Evolutionary conservation across 306 rosid genomes (phyloP), one percentile per base, ranked within the genome.

Genomic region (Prunus campanulata): DNA sequence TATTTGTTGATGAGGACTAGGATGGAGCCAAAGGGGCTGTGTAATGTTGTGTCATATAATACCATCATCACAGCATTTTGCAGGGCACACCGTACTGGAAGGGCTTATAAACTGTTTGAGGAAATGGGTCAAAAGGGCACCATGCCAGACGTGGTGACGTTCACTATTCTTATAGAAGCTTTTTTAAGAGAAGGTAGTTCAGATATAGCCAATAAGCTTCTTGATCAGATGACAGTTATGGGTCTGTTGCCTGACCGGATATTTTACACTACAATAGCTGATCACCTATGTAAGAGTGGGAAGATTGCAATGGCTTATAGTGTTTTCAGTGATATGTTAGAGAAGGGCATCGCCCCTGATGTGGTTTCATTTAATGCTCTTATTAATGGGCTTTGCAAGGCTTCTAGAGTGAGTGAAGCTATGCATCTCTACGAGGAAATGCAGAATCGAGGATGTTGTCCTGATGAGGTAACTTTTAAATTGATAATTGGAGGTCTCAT

Each of bases 291-390:
- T 74, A 92, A 90, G 90, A 79, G 79, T 56, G 86, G 89, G 74
- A 84, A 90, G 77, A 70, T 87, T 77, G 92, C 57, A 73, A 77
- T 20, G 84, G 98, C 97, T 76, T 77, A 15, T 79, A 82, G 85
- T 7, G 84, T 89, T 75, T 90, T 90, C 70, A 60, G 42, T 54
- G 96, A 88, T 57, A 92, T 95, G 98, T 73, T 90, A 78, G 91
- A 89, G 59, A 85, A 81, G 66, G 96, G 90, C 66, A 87, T 90
- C 62, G 66, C 61, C 68, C 97, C 93, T 49, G 98, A 95, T 79
- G 95, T 86, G 55, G 78, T 95, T 71, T 83, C 96, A 6, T 95
- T 90, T 82, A 95, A 95, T 84, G 93, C 97, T 74, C 92, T 94
- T 70, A 89, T 94, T 72, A 85, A 91, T 64, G 96, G 97, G 68